Conservation (phyloP, 768 basidiomycete genomes). For the Amanita polypyramis region DNA sequence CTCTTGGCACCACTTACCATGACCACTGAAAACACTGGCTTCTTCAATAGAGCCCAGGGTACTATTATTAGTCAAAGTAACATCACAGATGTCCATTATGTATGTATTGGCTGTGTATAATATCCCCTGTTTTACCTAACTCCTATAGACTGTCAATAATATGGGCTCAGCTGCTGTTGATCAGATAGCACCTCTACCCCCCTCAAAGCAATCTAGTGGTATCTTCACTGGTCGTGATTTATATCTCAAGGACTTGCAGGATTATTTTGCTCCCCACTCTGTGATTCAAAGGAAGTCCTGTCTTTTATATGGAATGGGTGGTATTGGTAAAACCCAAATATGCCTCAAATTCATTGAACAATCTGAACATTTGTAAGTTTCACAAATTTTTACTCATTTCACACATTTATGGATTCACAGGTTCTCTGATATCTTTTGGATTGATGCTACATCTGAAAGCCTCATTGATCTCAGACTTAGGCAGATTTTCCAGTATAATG, state of each 20-base stretch:
- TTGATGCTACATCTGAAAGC: constrained; percentile 13
- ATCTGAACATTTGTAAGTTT: not conserved
- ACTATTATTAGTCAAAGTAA: no score
- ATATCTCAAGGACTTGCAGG: constrained; percentile 7
- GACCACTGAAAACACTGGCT: no score
- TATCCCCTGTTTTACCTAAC: no score
- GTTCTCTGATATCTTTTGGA: constrained; percentile 14
- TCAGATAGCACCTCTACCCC: not conserved
- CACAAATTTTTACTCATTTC: not conserved
- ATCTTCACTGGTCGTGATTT: constrained; percentile 6
- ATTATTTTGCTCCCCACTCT: constrained; percentile 5
- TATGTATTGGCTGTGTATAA: no score
- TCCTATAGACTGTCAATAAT: not conserved
- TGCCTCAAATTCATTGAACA: constrained; percentile 5
- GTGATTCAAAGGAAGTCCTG: constrained; percentile 3
- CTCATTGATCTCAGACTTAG: constrained; percentile 6
- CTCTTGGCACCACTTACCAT: no score
- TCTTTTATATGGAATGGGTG: constrained; percentile 13
- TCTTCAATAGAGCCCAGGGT: no score
- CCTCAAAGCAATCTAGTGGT: not conserved
- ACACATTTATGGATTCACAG: not conserved
- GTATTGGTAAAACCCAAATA: constrained; percentile 9
- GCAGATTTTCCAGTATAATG: constrained; percentile 8
- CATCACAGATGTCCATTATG: no score
- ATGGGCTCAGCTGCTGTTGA: not conserved